phyloP scores from a whole-genome alignment of 2,329 filamentous ascomycete genomes.

The Botrytis cinerea region DNA sequence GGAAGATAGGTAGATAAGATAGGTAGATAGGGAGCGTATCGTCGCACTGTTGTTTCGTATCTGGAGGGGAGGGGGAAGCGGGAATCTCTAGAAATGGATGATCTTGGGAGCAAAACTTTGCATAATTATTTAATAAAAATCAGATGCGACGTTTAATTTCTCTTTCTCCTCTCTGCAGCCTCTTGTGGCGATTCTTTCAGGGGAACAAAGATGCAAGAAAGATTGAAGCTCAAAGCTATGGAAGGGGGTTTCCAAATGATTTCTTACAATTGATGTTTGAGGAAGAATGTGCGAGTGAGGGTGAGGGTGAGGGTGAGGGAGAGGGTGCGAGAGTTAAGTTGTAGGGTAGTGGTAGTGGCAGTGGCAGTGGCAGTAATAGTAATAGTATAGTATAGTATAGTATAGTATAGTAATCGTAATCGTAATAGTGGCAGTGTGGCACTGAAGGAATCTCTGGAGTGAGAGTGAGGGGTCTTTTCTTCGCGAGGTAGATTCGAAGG shows the following conservation, averaged over 20 bases:
- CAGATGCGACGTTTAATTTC: background rate
- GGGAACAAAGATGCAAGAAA: conserved; percentile 7
- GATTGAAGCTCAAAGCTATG: conserved; percentile 13
- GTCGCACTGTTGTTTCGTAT: conserved; percentile 15
- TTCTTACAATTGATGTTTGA: conserved; percentile 25
- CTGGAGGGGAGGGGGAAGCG: background rate
- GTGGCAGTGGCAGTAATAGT: background rate
- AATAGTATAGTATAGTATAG: too few species aligned
- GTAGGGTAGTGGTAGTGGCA: background rate
- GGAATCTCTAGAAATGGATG: conserved; percentile 9
- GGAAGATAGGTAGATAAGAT: conserved; percentile 1
- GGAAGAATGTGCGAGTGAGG: background rate
- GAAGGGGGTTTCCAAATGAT: background rate
- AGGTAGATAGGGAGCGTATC: background rate
- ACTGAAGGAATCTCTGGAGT: background rate
- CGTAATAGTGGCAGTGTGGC: background rate
- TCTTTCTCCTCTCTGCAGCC: background rate
- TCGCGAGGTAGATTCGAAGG: background rate
- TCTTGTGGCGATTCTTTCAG: conserved; percentile 11
- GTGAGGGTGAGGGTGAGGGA: background rate
- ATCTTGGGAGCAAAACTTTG: conserved; percentile 2
- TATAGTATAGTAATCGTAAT: too few species aligned
- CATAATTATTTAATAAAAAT: conserved; percentile 4
- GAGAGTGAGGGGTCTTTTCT: conserved; percentile 20
- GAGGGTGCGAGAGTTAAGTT: background rate